Evolutionary conservation across 2,329 filamentous ascomycete species (phyloP).

Genomic region (Pseudogymnoascus sp.): DNA sequence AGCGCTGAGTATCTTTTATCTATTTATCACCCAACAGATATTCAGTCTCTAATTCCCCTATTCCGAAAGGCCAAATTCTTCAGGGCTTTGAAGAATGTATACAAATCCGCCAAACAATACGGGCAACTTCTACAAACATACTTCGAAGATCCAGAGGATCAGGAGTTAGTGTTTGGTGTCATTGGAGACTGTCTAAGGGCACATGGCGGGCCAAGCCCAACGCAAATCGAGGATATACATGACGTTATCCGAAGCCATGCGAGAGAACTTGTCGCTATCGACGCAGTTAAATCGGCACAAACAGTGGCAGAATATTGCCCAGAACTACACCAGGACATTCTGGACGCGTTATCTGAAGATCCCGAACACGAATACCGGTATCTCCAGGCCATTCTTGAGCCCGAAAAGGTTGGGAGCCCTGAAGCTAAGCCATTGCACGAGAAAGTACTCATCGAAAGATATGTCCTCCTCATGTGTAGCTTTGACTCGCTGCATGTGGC

Average conservation of each 20-base stretch:
- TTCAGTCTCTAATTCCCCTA: slow-evolving; percentile 64
- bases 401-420: slow-evolving; percentile 32
- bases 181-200: slow-evolving; percentile 66
- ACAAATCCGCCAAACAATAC: slow-evolving; percentile 71
- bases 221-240: slow-evolving; percentile 66
- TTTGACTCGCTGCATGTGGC: slow-evolving; percentile 78
- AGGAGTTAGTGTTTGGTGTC: slow-evolving; percentile 67
- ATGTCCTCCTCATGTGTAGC: slow-evolving; percentile 84
- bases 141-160: slow-evolving; percentile 76
- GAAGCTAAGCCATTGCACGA: slow-evolving; percentile 32
- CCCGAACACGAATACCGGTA: slow-evolving; percentile 55
- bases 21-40: slow-evolving; percentile 81
- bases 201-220: slow-evolving; percentile 40
- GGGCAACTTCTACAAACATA: slow-evolving; percentile 70
- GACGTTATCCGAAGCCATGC: slow-evolving; percentile 50
- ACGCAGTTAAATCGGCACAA: slow-evolving; percentile 47
- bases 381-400: slow-evolving; percentile 65
- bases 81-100: slow-evolving; percentile 83
- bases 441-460: slow-evolving; percentile 65
- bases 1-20: slow-evolving; percentile 93
- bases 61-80: slow-evolving; percentile 79
- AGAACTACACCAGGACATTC: slow-evolving; percentile 46
- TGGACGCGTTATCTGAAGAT: slow-evolving; percentile 46
- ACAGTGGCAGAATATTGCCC: slow-evolving; percentile 48
- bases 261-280: slow-evolving; percentile 46